Evolutionary conservation across 306 rosid genomes (phyloP).

Genomic region (Lathyrus tuberosus): DNA sequence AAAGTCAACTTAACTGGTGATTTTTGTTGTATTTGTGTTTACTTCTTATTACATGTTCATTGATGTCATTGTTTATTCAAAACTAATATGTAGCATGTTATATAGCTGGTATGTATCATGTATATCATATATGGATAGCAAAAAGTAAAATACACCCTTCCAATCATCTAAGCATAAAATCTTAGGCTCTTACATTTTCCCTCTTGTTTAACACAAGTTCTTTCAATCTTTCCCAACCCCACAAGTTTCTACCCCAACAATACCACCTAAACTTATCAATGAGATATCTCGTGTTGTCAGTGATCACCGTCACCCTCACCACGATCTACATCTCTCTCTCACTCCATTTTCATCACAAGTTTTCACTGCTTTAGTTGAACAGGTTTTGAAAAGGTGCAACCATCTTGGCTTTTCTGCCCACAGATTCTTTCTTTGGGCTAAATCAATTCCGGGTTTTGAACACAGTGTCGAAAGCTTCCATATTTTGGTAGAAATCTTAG

Average conservation of each 20-base stretch:
- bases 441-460: conserved; percentile 64
- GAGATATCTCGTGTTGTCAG: conserved; percentile 90
- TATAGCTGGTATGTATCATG: background rate
- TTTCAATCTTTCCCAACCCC: conserved; percentile 37
- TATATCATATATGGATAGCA: background rate
- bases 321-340: no score
- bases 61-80: background rate
- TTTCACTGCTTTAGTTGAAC: no score
- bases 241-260: conserved; percentile 36
- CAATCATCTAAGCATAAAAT: conserved; percentile 43
- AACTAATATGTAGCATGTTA: background rate
- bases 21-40: background rate
- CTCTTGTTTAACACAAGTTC: conserved; percentile 39
- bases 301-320: no score
- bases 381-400: no score
- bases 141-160: no score
- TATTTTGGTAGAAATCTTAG: no score
- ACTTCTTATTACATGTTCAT: background rate
- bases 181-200: conserved; percentile 37
- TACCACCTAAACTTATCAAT: conserved; percentile 60
- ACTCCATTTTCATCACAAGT: no score
- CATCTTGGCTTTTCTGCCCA: no score
- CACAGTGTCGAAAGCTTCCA: no score
- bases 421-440: no score
- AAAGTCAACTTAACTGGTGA: conserved; percentile 1